Evolutionary conservation across 768 basidiomycete species (phyloP).

Genomic region (Suillus subalutaceus): DNA sequence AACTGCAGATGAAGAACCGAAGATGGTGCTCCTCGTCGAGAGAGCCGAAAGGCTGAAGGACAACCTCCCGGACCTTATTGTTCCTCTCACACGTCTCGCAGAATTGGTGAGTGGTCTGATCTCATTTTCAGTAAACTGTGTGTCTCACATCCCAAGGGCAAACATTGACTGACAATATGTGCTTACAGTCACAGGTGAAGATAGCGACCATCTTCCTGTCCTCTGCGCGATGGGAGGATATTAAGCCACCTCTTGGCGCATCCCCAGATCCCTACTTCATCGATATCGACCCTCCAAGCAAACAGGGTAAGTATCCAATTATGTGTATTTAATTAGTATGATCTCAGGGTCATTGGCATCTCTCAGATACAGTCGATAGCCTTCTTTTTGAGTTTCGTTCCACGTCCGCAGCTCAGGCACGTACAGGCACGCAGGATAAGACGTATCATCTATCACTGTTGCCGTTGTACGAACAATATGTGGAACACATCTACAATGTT

Average conservation of each 20-base stretch:
- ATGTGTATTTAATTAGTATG: not conserved
- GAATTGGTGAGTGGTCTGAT: slow-evolving; percentile 58
- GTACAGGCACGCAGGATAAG: slow-evolving; percentile 17
- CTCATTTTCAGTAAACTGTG: not conserved
- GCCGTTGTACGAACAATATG: slow-evolving; percentile 67
- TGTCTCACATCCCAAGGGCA: slow-evolving; percentile 1
- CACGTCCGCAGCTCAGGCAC: slow-evolving; percentile 11
- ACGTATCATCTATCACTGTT: slow-evolving; percentile 59
- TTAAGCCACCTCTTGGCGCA: slow-evolving; percentile 69
- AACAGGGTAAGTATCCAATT: slow-evolving; percentile 50
- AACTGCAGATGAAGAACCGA: slow-evolving; percentile 31
- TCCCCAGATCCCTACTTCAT: slow-evolving; percentile 75
- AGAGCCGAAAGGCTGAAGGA: slow-evolving; percentile 69
- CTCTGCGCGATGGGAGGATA: slow-evolving; percentile 68
- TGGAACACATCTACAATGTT: slow-evolving; percentile 56
- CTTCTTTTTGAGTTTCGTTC: slow-evolving; percentile 44
- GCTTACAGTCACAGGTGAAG: slow-evolving; percentile 55
- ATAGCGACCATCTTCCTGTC: slow-evolving; percentile 67
- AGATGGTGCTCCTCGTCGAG: slow-evolving; percentile 65
- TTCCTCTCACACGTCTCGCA: slow-evolving; percentile 69
- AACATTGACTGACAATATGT: slow-evolving; percentile 12
- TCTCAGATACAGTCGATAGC: slow-evolving; percentile 35
- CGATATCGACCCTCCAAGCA: slow-evolving; percentile 53
- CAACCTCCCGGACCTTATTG: slow-evolving; percentile 61
- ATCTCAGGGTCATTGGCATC: not conserved